These are phyloP conservation scores for Penicillium mononematosum DNA, from an alignment of 495 filamentous ascomycete species.

Conservation along the genomic window DNA sequence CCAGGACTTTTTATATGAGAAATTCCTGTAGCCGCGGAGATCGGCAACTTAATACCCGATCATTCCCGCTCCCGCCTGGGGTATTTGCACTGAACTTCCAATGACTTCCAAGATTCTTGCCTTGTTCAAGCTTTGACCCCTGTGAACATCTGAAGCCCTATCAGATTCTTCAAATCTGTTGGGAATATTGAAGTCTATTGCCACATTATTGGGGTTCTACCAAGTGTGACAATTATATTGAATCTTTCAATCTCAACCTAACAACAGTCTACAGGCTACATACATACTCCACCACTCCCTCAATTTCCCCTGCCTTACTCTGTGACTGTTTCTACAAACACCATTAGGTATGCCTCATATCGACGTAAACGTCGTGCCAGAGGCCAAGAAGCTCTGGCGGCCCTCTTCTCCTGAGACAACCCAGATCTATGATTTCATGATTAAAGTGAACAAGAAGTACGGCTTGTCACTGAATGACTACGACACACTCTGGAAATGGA, in stretches of 20 bases:
- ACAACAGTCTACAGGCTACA: neutral
- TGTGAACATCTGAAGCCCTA: conserved; percentile 2
- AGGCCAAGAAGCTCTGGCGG: conserved; percentile 61
- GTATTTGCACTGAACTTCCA: neutral
- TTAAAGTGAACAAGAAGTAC: conserved; percentile 66
- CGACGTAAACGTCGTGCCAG: conserved; percentile 24
- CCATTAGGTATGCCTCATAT: conserved; percentile 27
- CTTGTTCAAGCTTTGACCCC: conserved; percentile 12
- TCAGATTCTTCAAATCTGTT: conserved; percentile 4
- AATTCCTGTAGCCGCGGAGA: conserved; percentile 24
- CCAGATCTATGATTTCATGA: conserved; percentile 68
- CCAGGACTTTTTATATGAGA: neutral
- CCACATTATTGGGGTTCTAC: neutral
- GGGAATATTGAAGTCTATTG: neutral
- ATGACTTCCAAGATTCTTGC: conserved; percentile 3
- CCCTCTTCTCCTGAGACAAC: conserved; percentile 66
- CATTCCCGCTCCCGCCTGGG: conserved; percentile 24
- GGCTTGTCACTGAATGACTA: conserved; percentile 61
- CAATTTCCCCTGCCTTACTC: neutral
- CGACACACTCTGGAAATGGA: conserved; percentile 77
- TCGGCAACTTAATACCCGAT: conserved; percentile 22
- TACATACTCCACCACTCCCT: neutral
- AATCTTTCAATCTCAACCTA: neutral
- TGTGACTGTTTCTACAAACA: neutral
- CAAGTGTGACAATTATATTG: neutral